Base-by-base conservation (phyloP, 768 basidiomycete species). In the Collybia sordida region DNA sequence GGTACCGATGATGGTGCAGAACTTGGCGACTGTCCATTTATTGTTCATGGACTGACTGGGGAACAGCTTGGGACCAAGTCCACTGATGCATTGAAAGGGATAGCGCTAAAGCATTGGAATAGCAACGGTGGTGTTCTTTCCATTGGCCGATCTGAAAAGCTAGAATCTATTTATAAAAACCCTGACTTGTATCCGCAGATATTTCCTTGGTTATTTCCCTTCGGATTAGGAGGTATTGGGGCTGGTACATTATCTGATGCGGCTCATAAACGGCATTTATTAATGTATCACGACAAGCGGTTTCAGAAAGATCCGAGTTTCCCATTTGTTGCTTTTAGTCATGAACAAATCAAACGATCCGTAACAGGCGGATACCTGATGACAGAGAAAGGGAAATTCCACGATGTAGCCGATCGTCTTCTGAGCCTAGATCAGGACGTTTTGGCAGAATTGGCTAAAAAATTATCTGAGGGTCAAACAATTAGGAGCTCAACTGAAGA, bases 141-240 rank as follows among this genome's bases (percentile, higher is more conserved):
- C 0, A 59, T 72, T 11, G 66, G 66, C 1, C 67, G 66, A 27
- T 39, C 40, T 3, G 24, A 35, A 0, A 17, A 53, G 1, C 59
- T 64, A 0, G 47, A 66, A 42, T 62, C 62, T 2, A 56, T 64
- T 6, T 68, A 58, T 35, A 44, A 67, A 7, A 38, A 38, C 21
- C 14, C 37, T n/a, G 21, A 38, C 66, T 68, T 56, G 69, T 69
- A 0, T 73, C n/a, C n/a, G n/a, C n/a, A n/a, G n/a, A n/a, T n/a
- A n/a, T n/a, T n/a, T n/a, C n/a, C n/a, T n/a, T n/a, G 71, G 70
- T 47, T 74, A 1, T 76, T 69, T 63, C 72, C 68, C 3, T 74
- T 72, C 59, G 71, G 74, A 0, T n/a, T 57, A 12, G 68, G 68
- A 15, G 57, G 63, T 2, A 56, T 67, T 23, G 65, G 65, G 14